Evolutionary conservation across 805 yeast genomes (phyloP).

Genomic region (Candida alai): DNA sequence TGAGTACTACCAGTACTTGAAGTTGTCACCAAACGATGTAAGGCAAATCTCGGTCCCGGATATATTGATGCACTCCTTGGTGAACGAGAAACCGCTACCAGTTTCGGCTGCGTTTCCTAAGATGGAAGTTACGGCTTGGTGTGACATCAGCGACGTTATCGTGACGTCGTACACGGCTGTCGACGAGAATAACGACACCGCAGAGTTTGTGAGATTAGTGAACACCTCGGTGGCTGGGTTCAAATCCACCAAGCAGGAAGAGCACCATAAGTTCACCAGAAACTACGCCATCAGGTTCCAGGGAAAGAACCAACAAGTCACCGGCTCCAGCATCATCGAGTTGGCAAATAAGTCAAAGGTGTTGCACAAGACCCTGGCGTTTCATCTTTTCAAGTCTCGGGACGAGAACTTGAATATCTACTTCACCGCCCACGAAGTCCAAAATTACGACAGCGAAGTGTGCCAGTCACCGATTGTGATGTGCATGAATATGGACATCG

Average conservation of each 20-base stretch:
- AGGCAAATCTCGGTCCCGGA: conserved; percentile 66
- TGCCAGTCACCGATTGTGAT: conserved; percentile 62
- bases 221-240: conserved; percentile 25
- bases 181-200: conserved; percentile 12
- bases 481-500: conserved; percentile 55
- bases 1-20: conserved; percentile 23
- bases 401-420: conserved; percentile 38
- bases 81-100: conserved; percentile 76
- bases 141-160: conserved; percentile 52
- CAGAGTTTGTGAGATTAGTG: conserved; percentile 25
- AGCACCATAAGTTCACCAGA: conserved; percentile 18
- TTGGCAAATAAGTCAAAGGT: conserved; percentile 65
- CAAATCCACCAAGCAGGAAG: conserved; percentile 13
- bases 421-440: conserved; percentile 66
- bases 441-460: conserved; percentile 49
- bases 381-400: conserved; percentile 68
- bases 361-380: conserved; percentile 75
- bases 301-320: conserved; percentile 8
- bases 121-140: conserved; percentile 67
- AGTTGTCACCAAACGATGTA: conserved; percentile 9
- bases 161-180: conserved; percentile 41
- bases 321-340: conserved; percentile 44
- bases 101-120: conserved; percentile 51
- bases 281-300: conserved; percentile 23
- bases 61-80: conserved; percentile 82